These are phyloP conservation scores for Chrysosporium queenslandicum DNA, from an alignment of 2,329 filamentous ascomycete genomes.

Conservation along the genomic window DNA sequence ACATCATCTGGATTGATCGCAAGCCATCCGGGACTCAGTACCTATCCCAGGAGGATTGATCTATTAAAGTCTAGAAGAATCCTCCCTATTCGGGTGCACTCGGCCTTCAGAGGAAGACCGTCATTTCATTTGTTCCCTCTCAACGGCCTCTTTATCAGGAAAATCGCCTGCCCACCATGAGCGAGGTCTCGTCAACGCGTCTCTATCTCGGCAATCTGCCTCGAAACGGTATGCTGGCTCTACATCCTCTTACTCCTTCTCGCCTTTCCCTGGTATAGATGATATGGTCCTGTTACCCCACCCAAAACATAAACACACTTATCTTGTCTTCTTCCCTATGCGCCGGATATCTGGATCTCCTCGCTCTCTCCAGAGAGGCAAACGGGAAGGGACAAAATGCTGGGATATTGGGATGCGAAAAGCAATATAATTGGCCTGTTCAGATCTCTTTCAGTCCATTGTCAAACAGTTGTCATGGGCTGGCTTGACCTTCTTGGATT, in stretches of 20 bases:
- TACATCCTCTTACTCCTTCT: slow-evolving; percentile 17
- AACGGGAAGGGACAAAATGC: background rate
- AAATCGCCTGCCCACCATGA: slow-evolving; percentile 43
- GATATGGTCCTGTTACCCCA: slow-evolving; percentile 12
- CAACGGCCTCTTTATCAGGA: slow-evolving; percentile 1
- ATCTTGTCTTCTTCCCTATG: background rate
- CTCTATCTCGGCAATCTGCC: slow-evolving; percentile 97
- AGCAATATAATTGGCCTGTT: background rate
- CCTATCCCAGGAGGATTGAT: slow-evolving; percentile 1
- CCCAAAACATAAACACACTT: background rate
- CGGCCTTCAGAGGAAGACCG: background rate
- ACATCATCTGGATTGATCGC: slow-evolving; percentile 1
- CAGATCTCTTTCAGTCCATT: background rate
- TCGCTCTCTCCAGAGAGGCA: background rate
- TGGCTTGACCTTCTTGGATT: slow-evolving; percentile 18
- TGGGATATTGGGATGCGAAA: background rate
- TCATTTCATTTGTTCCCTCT: background rate
- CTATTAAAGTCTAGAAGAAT: slow-evolving; percentile 3
- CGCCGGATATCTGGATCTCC: slow-evolving; percentile 10
- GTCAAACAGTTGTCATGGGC: slow-evolving; percentile 12
- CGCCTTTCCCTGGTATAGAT: slow-evolving; percentile 13
- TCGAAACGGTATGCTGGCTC: slow-evolving; percentile 66
- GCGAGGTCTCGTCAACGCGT: slow-evolving; percentile 85
- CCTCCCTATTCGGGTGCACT: slow-evolving; percentile 1
- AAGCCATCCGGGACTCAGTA: slow-evolving; percentile 1